These are phyloP conservation scores for Xerocomellus dryophilus DNA, from an alignment of 768 basidiomycete species.

Conservation along the genomic window DNA sequence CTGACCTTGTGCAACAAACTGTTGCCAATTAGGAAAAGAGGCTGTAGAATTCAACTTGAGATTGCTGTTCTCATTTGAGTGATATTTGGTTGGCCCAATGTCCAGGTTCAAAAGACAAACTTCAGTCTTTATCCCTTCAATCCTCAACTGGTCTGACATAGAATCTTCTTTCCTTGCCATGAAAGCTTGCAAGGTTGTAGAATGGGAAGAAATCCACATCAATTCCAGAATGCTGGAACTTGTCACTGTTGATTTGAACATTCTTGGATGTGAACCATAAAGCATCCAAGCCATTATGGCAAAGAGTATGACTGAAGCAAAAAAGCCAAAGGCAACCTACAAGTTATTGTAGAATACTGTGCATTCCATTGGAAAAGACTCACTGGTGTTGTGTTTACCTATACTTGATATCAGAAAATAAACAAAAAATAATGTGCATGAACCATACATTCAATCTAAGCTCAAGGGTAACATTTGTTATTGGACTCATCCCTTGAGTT, in stretches of 20 bases:
- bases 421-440: not conserved
- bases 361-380: not conserved
- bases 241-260: not conserved
- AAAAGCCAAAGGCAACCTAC: not conserved
- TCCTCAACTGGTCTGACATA: not conserved
- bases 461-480: not conserved
- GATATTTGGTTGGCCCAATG: too few species aligned
- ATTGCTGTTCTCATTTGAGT: not conserved
- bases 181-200: not conserved
- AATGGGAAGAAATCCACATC: not conserved
- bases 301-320: not conserved
- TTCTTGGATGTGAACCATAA: not conserved
- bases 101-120: not conserved
- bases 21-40: not conserved
- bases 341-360: not conserved
- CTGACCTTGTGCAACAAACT: not conserved
- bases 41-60: not conserved
- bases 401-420: not conserved
- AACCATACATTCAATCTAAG: not conserved
- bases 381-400: not conserved
- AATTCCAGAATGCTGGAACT: not conserved
- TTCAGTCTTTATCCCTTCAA: not conserved
- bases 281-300: not conserved
- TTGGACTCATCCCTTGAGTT: not conserved
- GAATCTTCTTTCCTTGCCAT: not conserved